Conservation (phyloP, 2,329 filamentous ascomycete genomes). For the Arthrobotrys megalospora region DNA sequence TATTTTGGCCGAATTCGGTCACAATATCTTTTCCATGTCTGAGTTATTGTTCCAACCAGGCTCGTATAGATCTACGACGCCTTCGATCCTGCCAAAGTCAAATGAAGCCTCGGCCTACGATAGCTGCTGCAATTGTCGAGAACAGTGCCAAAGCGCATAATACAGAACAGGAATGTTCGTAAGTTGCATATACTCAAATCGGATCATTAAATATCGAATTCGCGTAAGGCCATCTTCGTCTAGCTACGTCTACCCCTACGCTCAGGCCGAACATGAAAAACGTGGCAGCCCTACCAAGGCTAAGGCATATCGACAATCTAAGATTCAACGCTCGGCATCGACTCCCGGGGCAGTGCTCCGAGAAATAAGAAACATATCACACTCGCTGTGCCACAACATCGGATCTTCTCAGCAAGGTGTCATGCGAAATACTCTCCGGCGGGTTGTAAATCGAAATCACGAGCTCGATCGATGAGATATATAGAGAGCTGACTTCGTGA, state of each 20-base stretch:
- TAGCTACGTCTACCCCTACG: too few relatives aligned
- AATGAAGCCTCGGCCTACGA: too few relatives aligned
- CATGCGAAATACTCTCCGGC: not conserved
- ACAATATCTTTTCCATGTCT: too few relatives aligned
- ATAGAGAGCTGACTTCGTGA: not conserved
- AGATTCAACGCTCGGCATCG: not conserved
- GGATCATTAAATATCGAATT: not conserved
- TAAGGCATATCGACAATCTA: not conserved
- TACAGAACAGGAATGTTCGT: too few relatives aligned
- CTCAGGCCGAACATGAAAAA: not conserved
- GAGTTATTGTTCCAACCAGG: too few relatives aligned
- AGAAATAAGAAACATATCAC: not conserved
- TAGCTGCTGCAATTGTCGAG: too few relatives aligned
- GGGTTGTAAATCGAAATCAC: slow-evolving; percentile 7
- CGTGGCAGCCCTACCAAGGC: not conserved
- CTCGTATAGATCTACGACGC: too few relatives aligned
- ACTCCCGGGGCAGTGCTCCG: not conserved
- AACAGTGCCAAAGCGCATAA: too few relatives aligned
- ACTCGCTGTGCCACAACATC: not conserved
- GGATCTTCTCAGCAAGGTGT: not conserved
- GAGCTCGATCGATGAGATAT: not conserved
- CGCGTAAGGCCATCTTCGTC: not conserved
- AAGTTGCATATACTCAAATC: too few relatives aligned
- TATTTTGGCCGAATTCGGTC: too few relatives aligned
- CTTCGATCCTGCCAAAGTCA: too few relatives aligned